Conservation (phyloP, 163 green algal genomes). For the Trebouxia gelatinosa region DNA sequence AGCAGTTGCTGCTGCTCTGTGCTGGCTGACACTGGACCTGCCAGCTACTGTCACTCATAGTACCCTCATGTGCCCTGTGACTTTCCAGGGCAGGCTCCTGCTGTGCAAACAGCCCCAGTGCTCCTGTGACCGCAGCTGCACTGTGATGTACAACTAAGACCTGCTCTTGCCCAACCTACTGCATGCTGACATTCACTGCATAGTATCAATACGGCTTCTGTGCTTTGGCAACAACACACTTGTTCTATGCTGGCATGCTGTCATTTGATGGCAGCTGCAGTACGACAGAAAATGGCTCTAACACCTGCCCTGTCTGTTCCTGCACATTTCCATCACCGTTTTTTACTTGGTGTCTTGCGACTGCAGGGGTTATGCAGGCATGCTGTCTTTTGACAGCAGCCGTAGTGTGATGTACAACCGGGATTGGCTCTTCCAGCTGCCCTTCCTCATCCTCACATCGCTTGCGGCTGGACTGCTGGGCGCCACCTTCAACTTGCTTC, state of each 20-base stretch:
- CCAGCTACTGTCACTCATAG: too few relatives aligned
- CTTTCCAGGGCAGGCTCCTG: too few relatives aligned
- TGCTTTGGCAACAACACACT: too few relatives aligned
- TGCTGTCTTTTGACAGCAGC: constrained; percentile 68
- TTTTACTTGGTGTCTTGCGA: neutral
- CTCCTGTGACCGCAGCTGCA: too few relatives aligned
- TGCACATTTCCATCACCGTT: neutral
- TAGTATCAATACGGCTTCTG: too few relatives aligned
- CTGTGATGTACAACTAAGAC: too few relatives aligned
- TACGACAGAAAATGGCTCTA: neutral
- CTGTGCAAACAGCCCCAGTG: too few relatives aligned
- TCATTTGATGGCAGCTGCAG: neutral
- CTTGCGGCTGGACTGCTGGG: constrained; percentile 72
- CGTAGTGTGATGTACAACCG: constrained; percentile 51
- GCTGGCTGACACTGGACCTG: too few relatives aligned
- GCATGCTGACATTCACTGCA: too few relatives aligned
- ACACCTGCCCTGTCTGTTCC: neutral
- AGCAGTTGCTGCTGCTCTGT: too few relatives aligned
- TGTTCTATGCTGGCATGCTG: neutral
- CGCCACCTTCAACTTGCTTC: constrained; percentile 78
- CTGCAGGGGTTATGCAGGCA: constrained; percentile 53
- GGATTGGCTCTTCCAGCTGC: constrained; percentile 83
- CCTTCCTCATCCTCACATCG: constrained; percentile 75
- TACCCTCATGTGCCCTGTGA: too few relatives aligned
- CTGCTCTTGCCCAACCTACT: too few relatives aligned